Evolutionary conservation across 495 filamentous ascomycete species (phyloP), one percentile per base, ranked within the genome.

Genomic region (Chaetomium fimeti): DNA sequence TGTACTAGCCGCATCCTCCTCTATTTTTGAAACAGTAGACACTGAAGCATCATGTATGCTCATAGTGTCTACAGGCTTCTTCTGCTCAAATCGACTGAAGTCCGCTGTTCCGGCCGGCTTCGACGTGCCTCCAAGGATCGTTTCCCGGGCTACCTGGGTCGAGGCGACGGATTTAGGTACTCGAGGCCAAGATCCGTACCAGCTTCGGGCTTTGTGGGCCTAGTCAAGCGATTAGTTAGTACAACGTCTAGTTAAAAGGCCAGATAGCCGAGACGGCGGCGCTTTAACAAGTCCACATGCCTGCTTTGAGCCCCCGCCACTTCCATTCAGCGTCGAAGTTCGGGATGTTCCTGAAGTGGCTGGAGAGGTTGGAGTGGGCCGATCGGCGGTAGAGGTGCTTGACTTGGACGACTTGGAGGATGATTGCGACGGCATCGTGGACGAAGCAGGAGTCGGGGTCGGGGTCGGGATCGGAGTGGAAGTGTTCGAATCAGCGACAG

Each of bases 61-160:
- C 67, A 66, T 42, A 28, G 68, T 62, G 27, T 71, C 67, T 12
- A 69, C 60, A 47, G 68, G 65, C 62, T 77, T 80, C 63, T 77
- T 79, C 16, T 73, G 62, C 20, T 80, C 79, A 63, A 79, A 82
- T 32, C 78, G 77, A 67, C 73, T 81, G 57, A 83, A 76, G 62
- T 83, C 80, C 6, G 77, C 74, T 5, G 74, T 61, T 9, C 69
- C 65, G 18, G 62, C 72, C 3, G 79, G 73, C 57, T 74, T 75
- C 48, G 76, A 64, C 12, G 79, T 81, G 60, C 76, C 78, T 66
- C 83, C 88, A 60, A 88, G 82, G 40, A 92, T 90, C 58, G 87
- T 90, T 77, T 93, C 89, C 72, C 86, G 87, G 61, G 88, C 89
- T 73, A 91, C 84, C 76, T 90, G 84, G 55, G 87, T 91, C 58